phyloP scores from a whole-genome alignment of 345 rosid genomes.

The Erucastrum elatum region DNA sequence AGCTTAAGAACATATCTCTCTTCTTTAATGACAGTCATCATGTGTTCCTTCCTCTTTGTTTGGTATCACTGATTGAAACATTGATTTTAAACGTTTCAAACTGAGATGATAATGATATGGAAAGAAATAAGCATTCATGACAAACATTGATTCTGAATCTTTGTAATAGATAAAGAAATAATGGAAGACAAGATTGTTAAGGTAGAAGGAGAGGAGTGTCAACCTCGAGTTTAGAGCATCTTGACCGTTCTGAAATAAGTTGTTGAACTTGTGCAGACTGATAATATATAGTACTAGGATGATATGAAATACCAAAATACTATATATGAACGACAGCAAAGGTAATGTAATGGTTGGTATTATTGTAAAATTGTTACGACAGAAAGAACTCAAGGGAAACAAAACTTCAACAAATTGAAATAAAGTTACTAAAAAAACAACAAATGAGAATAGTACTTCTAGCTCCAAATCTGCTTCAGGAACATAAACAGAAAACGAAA shows the following conservation, averaged over 20 bases:
- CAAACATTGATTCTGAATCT: no score
- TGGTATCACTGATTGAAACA: not conserved
- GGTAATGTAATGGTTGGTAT: constrained; percentile 13
- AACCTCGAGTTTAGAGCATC: no score
- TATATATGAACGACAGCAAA: no score
- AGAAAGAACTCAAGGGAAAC: constrained; percentile 33
- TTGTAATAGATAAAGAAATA: no score
- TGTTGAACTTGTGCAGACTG: no score
- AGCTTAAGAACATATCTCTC: constrained; percentile 10
- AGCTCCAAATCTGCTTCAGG: constrained; percentile 32
- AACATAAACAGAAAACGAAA: constrained; percentile 12
- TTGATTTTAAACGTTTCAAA: not conserved
- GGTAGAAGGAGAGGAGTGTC: no score
- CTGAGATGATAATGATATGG: not conserved
- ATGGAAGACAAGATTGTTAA: no score
- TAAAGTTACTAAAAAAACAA: constrained; percentile 17
- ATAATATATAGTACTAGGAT: no score
- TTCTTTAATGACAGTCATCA: not conserved
- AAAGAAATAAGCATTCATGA: not conserved
- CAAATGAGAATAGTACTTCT: constrained; percentile 34
- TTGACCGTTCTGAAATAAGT: no score
- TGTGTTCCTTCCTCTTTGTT: not conserved
- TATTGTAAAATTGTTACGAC: constrained; percentile 36
- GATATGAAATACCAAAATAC: no score
- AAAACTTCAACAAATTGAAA: constrained; percentile 38